Evolutionary conservation across 1,139 yeast species (phyloP), one percentile per base, ranked within the genome.

Genomic region (Oligophagozyma castellii): DNA sequence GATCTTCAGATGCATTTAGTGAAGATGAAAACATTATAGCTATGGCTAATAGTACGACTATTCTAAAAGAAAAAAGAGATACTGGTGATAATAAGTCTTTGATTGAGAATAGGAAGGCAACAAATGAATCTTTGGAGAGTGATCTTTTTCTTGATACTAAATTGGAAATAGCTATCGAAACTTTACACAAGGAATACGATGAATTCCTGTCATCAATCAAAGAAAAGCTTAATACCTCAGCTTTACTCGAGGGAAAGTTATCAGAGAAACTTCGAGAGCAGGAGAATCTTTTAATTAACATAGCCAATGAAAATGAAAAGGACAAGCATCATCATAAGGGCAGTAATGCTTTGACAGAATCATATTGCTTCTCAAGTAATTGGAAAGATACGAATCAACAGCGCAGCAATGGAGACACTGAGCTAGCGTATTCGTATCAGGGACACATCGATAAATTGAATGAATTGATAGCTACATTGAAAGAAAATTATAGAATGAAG

Each of bases 381-480:
- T 21, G 6, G 16, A 11, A 19, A 15, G 32, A 32, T 36, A 40
- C 61, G 12, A 58, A 56, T 28, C 59, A 58, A 31, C 61, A 34
- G 16, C 34, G 44, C 3, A 29, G 47, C 6, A 31, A 34, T n/a
- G n/a, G n/a, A n/a, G n/a, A n/a, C n/a, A n/a, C n/a, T n/a, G 46
- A 39, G 5, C 28, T 48, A 7, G 37, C 39, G 5, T 42, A 37
- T 14, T 30, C 38, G 0, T 39, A 38, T 28, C 35, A 38, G 22
- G 40, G 35, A 11, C 46, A 42, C 19, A 34, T 38, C 13, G 39
- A 40, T 7, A 34, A 33, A 24, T 29, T 44, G 16, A 38, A 36
- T 12, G 25, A 28, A 5, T 30, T 40, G 16, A 29, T 40, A 2
- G 30, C 31, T 4, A 34, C 35, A 5, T 29, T 42, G 25, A 37